Evolutionary conservation across 208 protist species (phyloP).

Genomic region (Leishmania amazonensis): DNA sequence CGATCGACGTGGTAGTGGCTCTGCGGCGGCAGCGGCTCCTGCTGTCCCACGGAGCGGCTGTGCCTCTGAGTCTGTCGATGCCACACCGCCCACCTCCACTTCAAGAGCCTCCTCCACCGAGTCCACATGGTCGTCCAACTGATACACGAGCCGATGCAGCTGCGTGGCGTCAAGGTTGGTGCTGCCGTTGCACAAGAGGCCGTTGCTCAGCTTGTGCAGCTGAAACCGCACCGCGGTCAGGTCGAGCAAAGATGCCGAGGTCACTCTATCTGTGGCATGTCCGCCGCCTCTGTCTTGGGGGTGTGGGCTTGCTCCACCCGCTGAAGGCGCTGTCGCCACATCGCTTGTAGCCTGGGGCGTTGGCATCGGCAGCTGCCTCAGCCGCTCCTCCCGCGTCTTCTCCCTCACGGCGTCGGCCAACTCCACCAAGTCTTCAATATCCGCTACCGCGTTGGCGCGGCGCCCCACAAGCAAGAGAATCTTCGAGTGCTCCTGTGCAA

Average conservation of each 20-base stretch:
- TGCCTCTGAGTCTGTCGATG: neutral
- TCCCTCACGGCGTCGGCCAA: conserved; percentile 13
- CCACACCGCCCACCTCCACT: conserved; percentile 10
- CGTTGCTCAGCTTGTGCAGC: conserved; percentile 17
- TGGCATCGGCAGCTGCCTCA: neutral
- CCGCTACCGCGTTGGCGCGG: conserved; percentile 59
- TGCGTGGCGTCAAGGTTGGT: conserved; percentile 12
- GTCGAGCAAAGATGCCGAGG: conserved; percentile 11
- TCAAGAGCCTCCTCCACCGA: conserved; percentile 17
- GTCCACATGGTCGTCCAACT: conserved; percentile 25
- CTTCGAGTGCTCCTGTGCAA: conserved; percentile 71
- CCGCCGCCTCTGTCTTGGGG: neutral
- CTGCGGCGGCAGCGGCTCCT: neutral
- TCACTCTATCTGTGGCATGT: neutral
- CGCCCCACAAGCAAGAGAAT: conserved; percentile 79
- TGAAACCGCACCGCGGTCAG: conserved; percentile 14
- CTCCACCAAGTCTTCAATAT: conserved; percentile 47
- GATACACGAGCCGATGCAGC: conserved; percentile 18
- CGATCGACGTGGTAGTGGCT: neutral
- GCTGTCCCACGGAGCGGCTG: neutral
- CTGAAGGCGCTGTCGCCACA: neutral
- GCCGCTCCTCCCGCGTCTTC: neutral
- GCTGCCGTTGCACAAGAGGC: conserved; percentile 20
- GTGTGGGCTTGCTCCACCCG: neutral
- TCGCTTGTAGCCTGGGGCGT: neutral